Base-by-base conservation (phyloP, 2,329 filamentous ascomycete species). In the Apiospora hydei region DNA sequence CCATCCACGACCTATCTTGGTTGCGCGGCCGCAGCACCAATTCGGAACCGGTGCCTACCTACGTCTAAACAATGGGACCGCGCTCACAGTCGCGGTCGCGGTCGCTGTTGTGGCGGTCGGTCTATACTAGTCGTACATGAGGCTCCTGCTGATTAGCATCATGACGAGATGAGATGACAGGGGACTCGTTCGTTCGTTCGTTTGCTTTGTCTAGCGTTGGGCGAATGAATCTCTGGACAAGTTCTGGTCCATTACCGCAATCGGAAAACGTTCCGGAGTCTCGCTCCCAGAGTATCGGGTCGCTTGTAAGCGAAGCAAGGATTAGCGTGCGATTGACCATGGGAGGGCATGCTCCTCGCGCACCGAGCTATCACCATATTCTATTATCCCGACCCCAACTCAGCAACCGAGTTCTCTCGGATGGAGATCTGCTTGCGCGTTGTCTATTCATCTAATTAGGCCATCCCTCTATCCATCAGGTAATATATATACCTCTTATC, bases 181-280 rank as follows among this genome's bases (percentile, higher is more conserved):
- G 18, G 18, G 26, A 38, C 7, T 38, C 34, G 26, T 30, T 57
- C 51, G 51, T 34, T 57, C 4, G 24, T 57, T 57, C 16, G 53
- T 26, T 38, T n/a, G 57, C 57, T n/a, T 21, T 21, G 30, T 11
- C 53, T 41, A 41, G 57, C 34, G 30, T 41, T 1, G 18, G n/a
- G 57, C 57, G 57, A 64, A 41, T 41, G 57, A 64, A 41, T 24
- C 18, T 64, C 57, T 64, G 34, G 57, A 24, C 57, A 10, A 41
- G 30, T 64, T 41, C 21, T 10, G n/a, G 34, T 7, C 34, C 18
- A 38, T 41, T 64, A n/a, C 53, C 57, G 8, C 57, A 64, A 64
- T 64, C 57, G 57, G 57, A 64, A 64, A 64, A 41, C 57, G 34
- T 41, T 41, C 57, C 57, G 57, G 57, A 64, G 10, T 64, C 18